phyloP scores from a whole-genome alignment of 768 basidiomycete species.

The Clathrus columnatus region DNA sequence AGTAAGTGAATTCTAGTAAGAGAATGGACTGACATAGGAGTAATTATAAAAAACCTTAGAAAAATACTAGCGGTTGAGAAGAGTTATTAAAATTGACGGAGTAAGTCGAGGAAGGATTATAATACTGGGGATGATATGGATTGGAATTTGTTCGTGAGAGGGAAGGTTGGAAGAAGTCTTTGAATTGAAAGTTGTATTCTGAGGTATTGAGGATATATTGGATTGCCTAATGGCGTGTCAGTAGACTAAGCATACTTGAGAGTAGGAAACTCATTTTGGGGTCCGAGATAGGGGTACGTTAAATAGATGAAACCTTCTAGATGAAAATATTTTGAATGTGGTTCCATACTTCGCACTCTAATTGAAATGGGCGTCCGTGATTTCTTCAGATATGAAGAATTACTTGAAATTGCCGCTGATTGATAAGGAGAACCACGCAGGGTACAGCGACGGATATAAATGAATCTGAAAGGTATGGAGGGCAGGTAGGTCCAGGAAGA shows the following conservation, averaged over 20 bases:
- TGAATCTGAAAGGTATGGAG: too few species aligned
- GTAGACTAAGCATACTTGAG: too few species aligned
- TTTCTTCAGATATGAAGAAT: neutral
- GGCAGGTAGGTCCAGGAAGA: too few species aligned
- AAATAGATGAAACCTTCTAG: neutral
- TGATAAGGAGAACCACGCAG: too few species aligned
- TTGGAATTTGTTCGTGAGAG: too few species aligned
- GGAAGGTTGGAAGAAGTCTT: slow-evolving; percentile 21
- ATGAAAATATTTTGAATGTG: neutral
- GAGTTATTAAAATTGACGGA: too few species aligned
- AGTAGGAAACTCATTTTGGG: too few species aligned
- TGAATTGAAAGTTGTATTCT: slow-evolving; percentile 20
- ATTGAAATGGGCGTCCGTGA: neutral
- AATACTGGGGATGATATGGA: slow-evolving; percentile 45
- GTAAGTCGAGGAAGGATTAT: slow-evolving; percentile 44
- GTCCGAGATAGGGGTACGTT: neutral
- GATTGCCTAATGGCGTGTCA: slow-evolving; percentile 15
- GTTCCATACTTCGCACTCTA: neutral
- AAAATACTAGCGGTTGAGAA: too few species aligned
- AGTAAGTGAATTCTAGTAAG: too few species aligned
- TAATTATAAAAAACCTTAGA: too few species aligned
- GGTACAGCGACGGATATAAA: too few species aligned
- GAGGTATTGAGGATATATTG: slow-evolving; percentile 22
- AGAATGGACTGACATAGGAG: too few species aligned
- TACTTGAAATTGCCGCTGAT: neutral